Percentiles rank a stretch among this genome's conserved stretches.
Evolutionary conservation across 2,329 filamentous ascomycete species (phyloP).

Genomic region (Pleoardoris graminearum): DNA sequence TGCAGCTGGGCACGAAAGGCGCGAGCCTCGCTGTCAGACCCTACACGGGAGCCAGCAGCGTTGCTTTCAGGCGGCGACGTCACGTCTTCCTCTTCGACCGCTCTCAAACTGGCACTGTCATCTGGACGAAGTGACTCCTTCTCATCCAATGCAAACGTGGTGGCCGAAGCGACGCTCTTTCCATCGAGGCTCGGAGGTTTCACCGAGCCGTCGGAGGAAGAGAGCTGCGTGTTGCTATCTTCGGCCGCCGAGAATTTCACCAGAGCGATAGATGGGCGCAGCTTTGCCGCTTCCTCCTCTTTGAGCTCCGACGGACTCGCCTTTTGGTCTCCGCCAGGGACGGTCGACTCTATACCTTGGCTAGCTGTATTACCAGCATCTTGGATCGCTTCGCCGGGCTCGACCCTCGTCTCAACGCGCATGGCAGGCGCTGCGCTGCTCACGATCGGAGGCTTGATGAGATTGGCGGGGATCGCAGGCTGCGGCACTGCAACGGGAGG

Average conservation of each 20-base stretch:
- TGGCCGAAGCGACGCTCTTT: constrained; percentile 91
- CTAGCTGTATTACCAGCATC: constrained; percentile 27
- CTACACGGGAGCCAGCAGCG: constrained; percentile 74
- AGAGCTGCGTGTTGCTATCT: constrained; percentile 52
- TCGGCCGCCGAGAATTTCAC: constrained; percentile 44
- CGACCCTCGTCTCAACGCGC: constrained; percentile 17
- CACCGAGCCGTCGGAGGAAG: constrained; percentile 64
- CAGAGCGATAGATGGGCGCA: constrained; percentile 32
- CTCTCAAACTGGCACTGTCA: constrained; percentile 92
- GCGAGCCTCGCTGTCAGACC: constrained; percentile 72
- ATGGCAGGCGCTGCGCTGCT: constrained; percentile 24
- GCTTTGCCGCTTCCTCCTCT: constrained; percentile 30
- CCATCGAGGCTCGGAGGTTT: constrained; percentile 91
- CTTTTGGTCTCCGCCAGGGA: constrained; percentile 23
- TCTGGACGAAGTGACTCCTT: constrained; percentile 94
- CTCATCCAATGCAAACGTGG: constrained; percentile 94
- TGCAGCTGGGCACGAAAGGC: constrained; percentile 61
- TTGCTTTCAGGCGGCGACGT: constrained; percentile 77
- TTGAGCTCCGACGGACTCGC: constrained; percentile 52
- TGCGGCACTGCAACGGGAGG: constrained; percentile 30
- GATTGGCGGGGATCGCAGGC: constrained; percentile 26
- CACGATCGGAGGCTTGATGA: constrained; percentile 22
- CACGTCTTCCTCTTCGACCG: constrained; percentile 85
- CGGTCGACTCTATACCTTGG: constrained; percentile 31
- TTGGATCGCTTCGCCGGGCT: constrained; percentile 25